Base-by-base conservation (phyloP, 2,329 filamentous ascomycete species). In the Colletotrichum nymphaeae region DNA sequence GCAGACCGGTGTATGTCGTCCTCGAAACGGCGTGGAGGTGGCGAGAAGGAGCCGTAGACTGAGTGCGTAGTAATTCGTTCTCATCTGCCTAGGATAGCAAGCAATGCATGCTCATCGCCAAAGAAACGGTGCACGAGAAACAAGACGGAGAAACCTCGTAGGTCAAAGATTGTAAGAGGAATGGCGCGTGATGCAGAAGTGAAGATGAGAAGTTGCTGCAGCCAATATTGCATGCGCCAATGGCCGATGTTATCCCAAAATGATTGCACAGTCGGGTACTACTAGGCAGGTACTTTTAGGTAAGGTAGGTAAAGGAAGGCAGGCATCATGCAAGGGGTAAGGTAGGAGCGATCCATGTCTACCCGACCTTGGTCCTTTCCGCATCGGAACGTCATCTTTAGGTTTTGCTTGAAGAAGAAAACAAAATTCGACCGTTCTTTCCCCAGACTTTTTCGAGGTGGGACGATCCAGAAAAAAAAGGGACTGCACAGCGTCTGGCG, bases 381-480 rank as follows among this genome's bases (percentile, higher is more conserved):
- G 37, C 14, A 24, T 22, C 7, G 14, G n/a, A 62, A 63, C 52
- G 59, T 69, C 59, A 12, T 30, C 32, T 49, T 49, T 63, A 52
- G 59, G 58, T 72, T 72, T 69, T 59, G 37, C 16, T 22, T 53
- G 42, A 66, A 49, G 32, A 56, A 56, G 30, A 16, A 22, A 56
- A 56, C 22, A 14, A 28, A n/a, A 16, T 37, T 26, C 42, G 55
- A 59, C 42, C 32, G 46, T 22, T 60, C 46, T 35, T 70, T 73
- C 70, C 70, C 70, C 70, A 70, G 70, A 65, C 46, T 70, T 52
- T 49, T 59, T 32, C 58, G 53, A 69, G 60, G 70, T 73, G 70
- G 70, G 67, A 65, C 67, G 70, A 57, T 69, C 67, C 55, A 37
- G 35, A 35, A 65, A 60, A 69, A 69, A 60, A n/a, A 19, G 42